These are phyloP conservation scores for Porodaedalea pini DNA, from an alignment of 1,284 basidiomycete species.

Conservation along the genomic window DNA sequence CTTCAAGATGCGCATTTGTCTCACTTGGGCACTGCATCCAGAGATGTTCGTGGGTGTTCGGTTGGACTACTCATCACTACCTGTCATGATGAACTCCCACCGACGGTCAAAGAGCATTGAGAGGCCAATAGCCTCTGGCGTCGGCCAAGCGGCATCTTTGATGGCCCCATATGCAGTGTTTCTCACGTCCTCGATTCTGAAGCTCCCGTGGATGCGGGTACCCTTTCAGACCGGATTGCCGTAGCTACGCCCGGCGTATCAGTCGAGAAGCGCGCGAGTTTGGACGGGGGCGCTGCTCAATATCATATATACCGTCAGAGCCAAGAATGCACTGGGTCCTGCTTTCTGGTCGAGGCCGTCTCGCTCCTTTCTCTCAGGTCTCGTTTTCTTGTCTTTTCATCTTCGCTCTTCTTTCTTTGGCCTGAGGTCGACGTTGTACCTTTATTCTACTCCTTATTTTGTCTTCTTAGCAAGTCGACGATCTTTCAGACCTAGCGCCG, in stretches of 20 bases:
- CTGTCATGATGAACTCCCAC: constrained; percentile 12
- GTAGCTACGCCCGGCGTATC: constrained; percentile 7
- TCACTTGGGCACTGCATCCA: constrained; percentile 1
- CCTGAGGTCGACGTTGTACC: constrained; percentile 14
- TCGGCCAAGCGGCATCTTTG: constrained; percentile 4
- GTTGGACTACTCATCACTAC: neutral
- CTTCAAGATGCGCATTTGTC: neutral
- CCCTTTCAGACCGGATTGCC: neutral
- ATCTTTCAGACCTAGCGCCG: constrained; percentile 32
- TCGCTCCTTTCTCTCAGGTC: constrained; percentile 11
- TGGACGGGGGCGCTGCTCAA: constrained; percentile 7
- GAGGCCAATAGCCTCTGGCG: neutral
- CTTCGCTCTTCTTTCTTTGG: constrained; percentile 18
- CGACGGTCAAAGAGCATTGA: neutral
- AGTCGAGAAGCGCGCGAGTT: neutral
- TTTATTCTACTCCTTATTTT: constrained; percentile 28
- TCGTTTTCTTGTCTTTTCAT: constrained; percentile 8
- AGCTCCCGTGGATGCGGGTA: neutral
- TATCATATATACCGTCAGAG: constrained; percentile 5
- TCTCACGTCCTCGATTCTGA: neutral
- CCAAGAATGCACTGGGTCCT: neutral
- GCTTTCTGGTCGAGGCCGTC: constrained; percentile 10
- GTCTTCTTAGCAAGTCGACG: constrained; percentile 35
- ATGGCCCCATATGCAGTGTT: neutral
- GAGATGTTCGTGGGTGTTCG: neutral